These are phyloP conservation scores for Herpetospermum pedunculosum DNA, from an alignment of 306 rosid species.

Conservation along the genomic window DNA sequence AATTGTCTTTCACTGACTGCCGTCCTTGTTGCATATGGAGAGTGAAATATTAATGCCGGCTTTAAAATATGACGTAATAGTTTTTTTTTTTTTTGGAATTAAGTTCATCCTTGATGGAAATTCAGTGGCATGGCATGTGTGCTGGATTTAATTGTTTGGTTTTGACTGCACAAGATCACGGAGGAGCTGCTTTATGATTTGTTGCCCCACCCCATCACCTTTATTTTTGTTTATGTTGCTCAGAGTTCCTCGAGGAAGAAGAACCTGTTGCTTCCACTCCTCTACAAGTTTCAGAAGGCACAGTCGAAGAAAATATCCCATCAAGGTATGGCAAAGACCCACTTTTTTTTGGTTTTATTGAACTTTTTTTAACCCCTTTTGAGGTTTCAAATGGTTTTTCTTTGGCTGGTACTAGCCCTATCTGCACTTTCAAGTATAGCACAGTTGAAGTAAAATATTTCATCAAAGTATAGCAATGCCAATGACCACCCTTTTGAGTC, in stretches of 20 bases:
- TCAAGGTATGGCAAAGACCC: slow-evolving; percentile 41
- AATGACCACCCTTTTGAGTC: neutral
- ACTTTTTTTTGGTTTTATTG: neutral
- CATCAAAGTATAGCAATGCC: neutral
- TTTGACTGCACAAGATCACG: neutral
- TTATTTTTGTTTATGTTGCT: slow-evolving; percentile 15
- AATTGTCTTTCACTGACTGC: neutral
- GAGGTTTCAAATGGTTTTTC: neutral
- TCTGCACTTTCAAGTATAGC: neutral
- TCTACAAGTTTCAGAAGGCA: slow-evolving; percentile 61
- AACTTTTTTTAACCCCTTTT: neutral
- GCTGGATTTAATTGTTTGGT: neutral
- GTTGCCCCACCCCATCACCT: slow-evolving; percentile 1
- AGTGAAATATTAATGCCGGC: neutral
- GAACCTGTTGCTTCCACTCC: slow-evolving; percentile 66
- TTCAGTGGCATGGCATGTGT: neutral
- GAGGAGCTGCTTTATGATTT: neutral
- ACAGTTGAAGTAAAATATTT: neutral
- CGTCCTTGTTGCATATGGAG: neutral
- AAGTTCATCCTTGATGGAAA: neutral
- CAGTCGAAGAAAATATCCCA: slow-evolving; percentile 68
- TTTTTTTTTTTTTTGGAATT: neutral
- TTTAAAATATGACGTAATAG: neutral
- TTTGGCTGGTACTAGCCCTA: neutral
- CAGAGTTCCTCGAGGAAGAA: slow-evolving; percentile 64